Percentiles rank a stretch among this genome's conserved stretches.
These are phyloP conservation scores for Fraxinus paxiana DNA, from an alignment of 305 asterid species.

Conservation along the genomic window DNA sequence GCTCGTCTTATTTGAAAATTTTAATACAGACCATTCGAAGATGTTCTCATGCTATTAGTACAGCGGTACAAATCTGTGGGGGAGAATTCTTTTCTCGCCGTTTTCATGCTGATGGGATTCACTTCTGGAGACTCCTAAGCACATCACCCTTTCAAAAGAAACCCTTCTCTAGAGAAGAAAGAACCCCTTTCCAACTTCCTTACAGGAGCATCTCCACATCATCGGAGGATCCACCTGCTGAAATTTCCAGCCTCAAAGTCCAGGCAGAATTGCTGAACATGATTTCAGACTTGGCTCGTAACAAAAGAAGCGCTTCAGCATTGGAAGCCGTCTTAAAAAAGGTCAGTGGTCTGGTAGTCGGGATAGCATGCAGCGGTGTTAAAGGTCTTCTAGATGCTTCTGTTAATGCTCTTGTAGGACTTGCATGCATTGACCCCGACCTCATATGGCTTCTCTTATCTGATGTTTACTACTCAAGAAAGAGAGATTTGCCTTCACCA, in stretches of 20 bases:
- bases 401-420: conserved; percentile 59
- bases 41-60: conserved; percentile 57
- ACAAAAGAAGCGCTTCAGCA: conserved; percentile 61
- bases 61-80: conserved; percentile 65
- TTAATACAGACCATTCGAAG: conserved; percentile 59
- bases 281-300: conserved; percentile 60
- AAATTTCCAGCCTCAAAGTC: conserved; percentile 65
- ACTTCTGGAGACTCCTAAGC: conserved; percentile 78
- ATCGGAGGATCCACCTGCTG: conserved; percentile 55
- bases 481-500: conserved; percentile 38
- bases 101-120: conserved; percentile 65
- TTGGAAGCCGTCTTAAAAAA: conserved; percentile 62
- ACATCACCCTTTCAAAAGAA: conserved; percentile 74
- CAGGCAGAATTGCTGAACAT: conserved; percentile 68
- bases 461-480: conserved; percentile 76
- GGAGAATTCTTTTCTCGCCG: conserved; percentile 98
- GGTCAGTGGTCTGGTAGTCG: conserved; percentile 68
- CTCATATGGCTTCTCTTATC: conserved; percentile 86
- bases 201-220: conserved; percentile 45
- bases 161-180: conserved; percentile 42
- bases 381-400: conserved; percentile 70
- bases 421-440: conserved; percentile 74
- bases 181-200: conserved; percentile 61
- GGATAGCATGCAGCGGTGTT: conserved; percentile 82
- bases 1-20: neutral